These are phyloP conservation scores for Ramalina peruviana DNA, from an alignment of 495 filamentous ascomycete species.

Conservation along the genomic window DNA sequence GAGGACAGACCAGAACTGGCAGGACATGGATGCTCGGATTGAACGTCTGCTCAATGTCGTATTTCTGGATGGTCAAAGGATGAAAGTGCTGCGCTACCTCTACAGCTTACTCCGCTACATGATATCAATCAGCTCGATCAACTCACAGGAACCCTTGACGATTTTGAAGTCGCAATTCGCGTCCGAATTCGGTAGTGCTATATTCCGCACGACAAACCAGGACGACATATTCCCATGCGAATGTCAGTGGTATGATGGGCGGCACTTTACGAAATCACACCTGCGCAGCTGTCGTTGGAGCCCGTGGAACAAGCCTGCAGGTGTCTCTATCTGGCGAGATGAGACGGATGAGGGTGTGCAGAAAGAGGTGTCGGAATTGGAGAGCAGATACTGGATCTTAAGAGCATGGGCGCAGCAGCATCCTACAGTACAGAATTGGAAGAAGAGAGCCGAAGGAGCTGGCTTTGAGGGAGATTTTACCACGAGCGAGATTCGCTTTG, in stretches of 20 bases:
- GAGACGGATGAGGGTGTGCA: background rate
- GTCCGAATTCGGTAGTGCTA: conserved; percentile 5
- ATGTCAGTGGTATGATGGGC: conserved; percentile 9
- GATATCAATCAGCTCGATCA: background rate
- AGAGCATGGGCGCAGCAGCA: conserved; percentile 28
- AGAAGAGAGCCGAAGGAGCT: conserved; percentile 21
- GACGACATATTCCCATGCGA: conserved; percentile 1
- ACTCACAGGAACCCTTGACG: background rate
- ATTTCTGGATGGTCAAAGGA: conserved; percentile 5
- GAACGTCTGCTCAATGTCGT: conserved; percentile 13
- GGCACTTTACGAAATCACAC: background rate
- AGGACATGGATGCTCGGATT: conserved; percentile 11
- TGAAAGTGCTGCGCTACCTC: conserved; percentile 8
- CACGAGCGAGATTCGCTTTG: conserved; percentile 18
- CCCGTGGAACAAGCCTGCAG: background rate
- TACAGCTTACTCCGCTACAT: conserved; percentile 9
- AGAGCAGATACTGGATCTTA: conserved; percentile 26
- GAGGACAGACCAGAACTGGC: background rate
- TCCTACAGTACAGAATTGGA: conserved; percentile 15
- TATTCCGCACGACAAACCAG: background rate
- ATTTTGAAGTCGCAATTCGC: conserved; percentile 6
- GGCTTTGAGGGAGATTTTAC: conserved; percentile 20
- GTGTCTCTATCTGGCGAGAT: background rate
- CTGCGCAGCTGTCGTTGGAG: background rate
- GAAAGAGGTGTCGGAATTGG: conserved; percentile 16